Evolutionary conservation across 192 early-diverging fungal genomes (phyloP).

Genomic region (Gonapodya sp.): DNA sequence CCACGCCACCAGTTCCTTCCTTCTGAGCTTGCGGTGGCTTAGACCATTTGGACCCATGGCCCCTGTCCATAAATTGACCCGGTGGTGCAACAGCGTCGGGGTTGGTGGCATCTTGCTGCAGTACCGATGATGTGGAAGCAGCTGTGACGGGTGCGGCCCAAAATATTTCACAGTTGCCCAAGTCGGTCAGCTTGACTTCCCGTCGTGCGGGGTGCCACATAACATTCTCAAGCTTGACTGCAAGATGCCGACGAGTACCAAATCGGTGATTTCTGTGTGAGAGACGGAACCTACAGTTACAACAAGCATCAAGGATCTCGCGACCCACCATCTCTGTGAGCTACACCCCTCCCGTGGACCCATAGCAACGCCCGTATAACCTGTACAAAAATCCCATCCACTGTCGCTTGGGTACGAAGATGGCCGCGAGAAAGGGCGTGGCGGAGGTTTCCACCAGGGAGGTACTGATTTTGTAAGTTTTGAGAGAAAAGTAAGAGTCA

Average conservation of each 20-base stretch:
- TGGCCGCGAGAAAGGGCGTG: background rate
- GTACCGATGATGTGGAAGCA: too few species aligned
- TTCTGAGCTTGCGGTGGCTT: background rate
- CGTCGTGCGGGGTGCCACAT: conserved; percentile 4
- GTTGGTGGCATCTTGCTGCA: background rate
- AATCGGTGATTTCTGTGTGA: too few species aligned
- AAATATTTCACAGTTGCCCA: conserved; percentile 4
- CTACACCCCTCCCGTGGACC: background rate
- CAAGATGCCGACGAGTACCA: too few species aligned
- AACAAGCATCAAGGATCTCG: too few species aligned
- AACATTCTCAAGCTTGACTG: conserved; percentile 7
- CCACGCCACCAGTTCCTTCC: background rate
- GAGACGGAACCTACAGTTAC: too few species aligned
- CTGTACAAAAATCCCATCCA: conserved; percentile 8
- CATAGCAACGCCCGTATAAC: background rate
- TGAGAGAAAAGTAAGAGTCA: background rate
- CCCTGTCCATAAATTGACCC: conserved; percentile 2
- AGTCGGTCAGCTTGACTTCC: conserved; percentile 1
- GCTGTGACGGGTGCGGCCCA: background rate
- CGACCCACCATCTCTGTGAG: background rate
- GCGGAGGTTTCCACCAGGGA: conserved; percentile 7
- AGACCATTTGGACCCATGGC: background rate
- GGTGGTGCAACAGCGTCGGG: background rate
- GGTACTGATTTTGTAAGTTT: background rate
- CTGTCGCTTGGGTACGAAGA: background rate